Evolutionary conservation across 2,329 filamentous ascomycete species (phyloP).

Genomic region (Penicillium sp.): DNA sequence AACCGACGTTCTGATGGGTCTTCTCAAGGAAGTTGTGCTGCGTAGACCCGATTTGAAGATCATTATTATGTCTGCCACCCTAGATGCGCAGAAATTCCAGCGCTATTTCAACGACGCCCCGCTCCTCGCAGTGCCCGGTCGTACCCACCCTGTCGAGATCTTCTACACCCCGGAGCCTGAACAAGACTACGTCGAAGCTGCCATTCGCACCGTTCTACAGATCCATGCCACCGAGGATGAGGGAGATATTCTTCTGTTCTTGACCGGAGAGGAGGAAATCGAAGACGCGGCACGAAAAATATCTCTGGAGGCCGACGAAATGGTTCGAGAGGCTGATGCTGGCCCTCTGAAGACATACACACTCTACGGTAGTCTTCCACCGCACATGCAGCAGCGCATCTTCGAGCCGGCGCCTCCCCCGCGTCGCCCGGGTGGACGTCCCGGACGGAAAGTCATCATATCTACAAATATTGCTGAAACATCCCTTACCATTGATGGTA

Average conservation of each 20-base stretch:
- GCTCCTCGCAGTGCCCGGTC: slow-evolving; percentile 88
- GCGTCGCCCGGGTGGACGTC: slow-evolving; percentile 73
- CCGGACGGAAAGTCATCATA: slow-evolving; percentile 92
- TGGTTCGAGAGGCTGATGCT: slow-evolving; percentile 87
- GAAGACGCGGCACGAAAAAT: slow-evolving; percentile 96
- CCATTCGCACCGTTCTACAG: slow-evolving; percentile 91
- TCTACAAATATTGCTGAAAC: slow-evolving; percentile 99
- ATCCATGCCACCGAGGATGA: slow-evolving; percentile 93
- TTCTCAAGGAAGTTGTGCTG: slow-evolving; percentile 86
- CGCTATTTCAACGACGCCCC: slow-evolving; percentile 95
- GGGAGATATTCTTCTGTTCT: slow-evolving; percentile 90
- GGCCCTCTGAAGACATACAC: slow-evolving; percentile 91
- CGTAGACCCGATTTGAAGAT: slow-evolving; percentile 91
- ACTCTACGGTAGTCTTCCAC: slow-evolving; percentile 90
- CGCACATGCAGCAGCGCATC: slow-evolving; percentile 90
- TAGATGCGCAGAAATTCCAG: slow-evolving; percentile 98
- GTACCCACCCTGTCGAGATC: slow-evolving; percentile 96
- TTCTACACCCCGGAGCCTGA: slow-evolving; percentile 98
- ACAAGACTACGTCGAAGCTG: slow-evolving; percentile 94
- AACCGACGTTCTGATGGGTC: slow-evolving; percentile 95
- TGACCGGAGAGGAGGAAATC: slow-evolving; percentile 98
- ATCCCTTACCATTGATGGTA: slow-evolving; percentile 95
- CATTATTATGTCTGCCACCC: slow-evolving; percentile 97
- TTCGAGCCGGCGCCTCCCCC: slow-evolving; percentile 86
- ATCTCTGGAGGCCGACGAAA: slow-evolving; percentile 84